These are phyloP conservation scores for Penicillium sp. DNA, from an alignment of 2,329 filamentous ascomycete genomes.

Conservation along the genomic window DNA sequence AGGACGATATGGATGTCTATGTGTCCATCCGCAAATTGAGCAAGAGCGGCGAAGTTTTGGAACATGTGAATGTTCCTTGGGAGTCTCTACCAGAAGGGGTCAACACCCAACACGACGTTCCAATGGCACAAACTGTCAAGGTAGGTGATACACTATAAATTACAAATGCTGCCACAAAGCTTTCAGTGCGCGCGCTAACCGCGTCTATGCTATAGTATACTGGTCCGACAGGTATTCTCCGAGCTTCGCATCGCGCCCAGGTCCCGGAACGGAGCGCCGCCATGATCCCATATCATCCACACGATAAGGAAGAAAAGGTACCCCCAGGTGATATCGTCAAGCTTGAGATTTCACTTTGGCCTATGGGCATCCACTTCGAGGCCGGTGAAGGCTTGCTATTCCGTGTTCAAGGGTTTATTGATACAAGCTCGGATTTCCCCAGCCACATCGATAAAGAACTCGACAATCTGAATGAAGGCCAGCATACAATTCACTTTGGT, in stretches of 20 bases:
- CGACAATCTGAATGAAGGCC: no score
- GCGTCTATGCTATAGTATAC: no score
- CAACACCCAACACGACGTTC: no score
- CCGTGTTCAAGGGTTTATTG: constrained; percentile 1
- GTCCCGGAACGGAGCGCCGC: constrained; percentile 32
- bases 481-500: no score
- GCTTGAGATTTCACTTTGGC: constrained; percentile 51
- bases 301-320: constrained; percentile 43
- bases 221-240: constrained; percentile 45
- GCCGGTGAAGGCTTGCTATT: not conserved
- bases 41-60: not conserved
- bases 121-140: no score
- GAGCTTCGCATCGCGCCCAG: constrained; percentile 45
- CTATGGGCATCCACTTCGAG: constrained; percentile 42
- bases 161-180: no score
- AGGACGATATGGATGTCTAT: constrained; percentile 7
- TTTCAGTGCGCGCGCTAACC: no score
- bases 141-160: no score
- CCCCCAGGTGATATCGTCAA: constrained; percentile 41
- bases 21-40: constrained; percentile 2
- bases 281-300: constrained; percentile 40
- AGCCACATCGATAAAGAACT: not conserved
- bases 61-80: constrained; percentile 1
- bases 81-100: no score
- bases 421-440: constrained; percentile 3